Percentiles rank a stretch among this genome's conserved stretches.
phyloP scores from a whole-genome alignment of 2,329 filamentous ascomycete species.

The Pestalotiopsis sp. region DNA sequence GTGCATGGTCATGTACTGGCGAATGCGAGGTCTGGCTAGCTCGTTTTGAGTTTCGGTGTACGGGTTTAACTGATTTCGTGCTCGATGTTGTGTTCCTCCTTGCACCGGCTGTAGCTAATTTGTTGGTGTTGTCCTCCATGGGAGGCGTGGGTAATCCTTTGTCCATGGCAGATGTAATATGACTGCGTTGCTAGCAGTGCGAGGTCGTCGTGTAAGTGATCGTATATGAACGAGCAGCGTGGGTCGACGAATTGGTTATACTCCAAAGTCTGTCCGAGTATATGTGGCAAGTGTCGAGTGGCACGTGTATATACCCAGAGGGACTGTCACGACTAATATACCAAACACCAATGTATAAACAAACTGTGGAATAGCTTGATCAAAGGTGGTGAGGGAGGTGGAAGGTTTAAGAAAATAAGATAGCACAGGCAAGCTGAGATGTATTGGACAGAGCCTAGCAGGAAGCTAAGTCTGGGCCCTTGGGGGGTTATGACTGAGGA shows the following conservation, averaged over 20 bases:
- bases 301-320: background rate
- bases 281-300: background rate
- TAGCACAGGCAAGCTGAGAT: background rate
- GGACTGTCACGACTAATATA: background rate
- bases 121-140: conserved; percentile 38
- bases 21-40: conserved; percentile 40
- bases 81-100: conserved; percentile 36
- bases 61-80: conserved; percentile 51
- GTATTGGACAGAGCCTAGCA: background rate
- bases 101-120: conserved; percentile 22
- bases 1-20: conserved; percentile 41
- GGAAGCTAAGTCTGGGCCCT: background rate
- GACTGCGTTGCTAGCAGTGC: background rate
- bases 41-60: conserved; percentile 55
- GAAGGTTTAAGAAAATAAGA: conserved; percentile 4
- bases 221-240: conserved; percentile 12
- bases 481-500: conserved; percentile 7
- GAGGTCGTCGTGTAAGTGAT: conserved; percentile 17
- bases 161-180: conserved; percentile 46
- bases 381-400: background rate
- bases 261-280: background rate
- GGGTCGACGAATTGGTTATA: background rate
- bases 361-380: background rate
- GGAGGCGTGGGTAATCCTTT: conserved; percentile 56
- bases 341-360: background rate